Conservation (phyloP, 805 yeast genomes). For the Pichia occidentalis region DNA sequence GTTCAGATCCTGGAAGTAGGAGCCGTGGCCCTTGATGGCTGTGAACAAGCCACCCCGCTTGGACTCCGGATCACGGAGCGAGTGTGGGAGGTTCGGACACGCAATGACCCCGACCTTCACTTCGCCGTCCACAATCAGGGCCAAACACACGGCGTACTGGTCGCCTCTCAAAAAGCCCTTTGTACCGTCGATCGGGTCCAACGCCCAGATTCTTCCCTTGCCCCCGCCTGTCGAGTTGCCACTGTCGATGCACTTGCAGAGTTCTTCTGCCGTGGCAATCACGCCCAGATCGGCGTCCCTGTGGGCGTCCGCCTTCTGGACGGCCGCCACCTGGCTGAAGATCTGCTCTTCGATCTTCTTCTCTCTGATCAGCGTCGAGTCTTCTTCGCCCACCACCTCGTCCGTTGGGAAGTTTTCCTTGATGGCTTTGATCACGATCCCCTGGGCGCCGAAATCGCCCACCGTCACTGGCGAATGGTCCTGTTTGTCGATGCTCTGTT, state of each 20-base stretch:
- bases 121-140: conserved; percentile 76
- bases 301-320: conserved; percentile 39
- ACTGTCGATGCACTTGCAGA: conserved; percentile 63
- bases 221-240: conserved; percentile 79
- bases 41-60: conserved; percentile 69
- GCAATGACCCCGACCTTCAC: conserved; percentile 92
- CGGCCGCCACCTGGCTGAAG: conserved; percentile 49
- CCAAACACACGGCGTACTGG: conserved; percentile 94
- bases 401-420: conserved; percentile 75
- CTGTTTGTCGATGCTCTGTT: conserved; percentile 59
- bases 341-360: conserved; percentile 49
- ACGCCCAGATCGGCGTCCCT: conserved; percentile 33
- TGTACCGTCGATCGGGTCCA: conserved; percentile 98
- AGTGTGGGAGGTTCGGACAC: conserved; percentile 80
- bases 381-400: conserved; percentile 92
- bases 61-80: conserved; percentile 31
- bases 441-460: conserved; percentile 96
- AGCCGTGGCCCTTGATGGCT: conserved; percentile 62
- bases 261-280: conserved; percentile 38
- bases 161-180: conserved; percentile 94
- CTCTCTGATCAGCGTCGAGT: conserved; percentile 58
- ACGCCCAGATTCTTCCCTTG: conserved; percentile 86
- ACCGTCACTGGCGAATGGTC: conserved; percentile 94
- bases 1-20: conserved; percentile 45
- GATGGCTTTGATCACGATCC: conserved; percentile 80